These are phyloP conservation scores for Glonium stellatum DNA, from an alignment of 495 filamentous ascomycete genomes.

Conservation along the genomic window DNA sequence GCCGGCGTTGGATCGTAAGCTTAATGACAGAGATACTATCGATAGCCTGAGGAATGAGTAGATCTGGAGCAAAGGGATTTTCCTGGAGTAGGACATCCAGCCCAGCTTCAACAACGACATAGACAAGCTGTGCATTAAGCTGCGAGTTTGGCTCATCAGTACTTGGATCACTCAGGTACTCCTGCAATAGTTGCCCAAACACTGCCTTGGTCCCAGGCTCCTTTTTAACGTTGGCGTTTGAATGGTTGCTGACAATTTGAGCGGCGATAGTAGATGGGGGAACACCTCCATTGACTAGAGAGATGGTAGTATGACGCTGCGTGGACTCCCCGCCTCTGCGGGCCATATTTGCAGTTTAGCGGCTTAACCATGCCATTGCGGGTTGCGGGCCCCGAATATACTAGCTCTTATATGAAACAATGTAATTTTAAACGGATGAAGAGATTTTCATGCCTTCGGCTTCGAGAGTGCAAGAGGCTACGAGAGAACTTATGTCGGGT, in stretches of 20 bases:
- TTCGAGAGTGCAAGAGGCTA: too few relatives aligned
- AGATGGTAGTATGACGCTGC: constrained; percentile 11
- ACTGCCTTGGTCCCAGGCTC: constrained; percentile 45
- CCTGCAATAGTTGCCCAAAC: constrained; percentile 58
- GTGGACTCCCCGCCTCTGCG: constrained; percentile 24
- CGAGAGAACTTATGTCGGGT: too few relatives aligned
- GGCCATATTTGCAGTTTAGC: constrained; percentile 17
- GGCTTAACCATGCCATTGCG: constrained; percentile 10
- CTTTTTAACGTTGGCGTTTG: constrained; percentile 35
- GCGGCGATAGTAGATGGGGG: constrained; percentile 48
- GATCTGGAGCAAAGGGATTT: constrained; percentile 52
- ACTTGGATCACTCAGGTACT: constrained; percentile 48
- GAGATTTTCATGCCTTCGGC: not conserved
- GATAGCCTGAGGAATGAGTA: constrained; percentile 50
- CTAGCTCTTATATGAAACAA: not conserved
- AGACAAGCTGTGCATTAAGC: constrained; percentile 75
- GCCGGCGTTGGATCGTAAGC: constrained; percentile 64
- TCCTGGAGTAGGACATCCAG: constrained; percentile 56
- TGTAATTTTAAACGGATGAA: not conserved
- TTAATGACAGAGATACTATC: constrained; percentile 69
- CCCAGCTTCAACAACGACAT: constrained; percentile 73
- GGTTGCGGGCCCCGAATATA: not conserved
- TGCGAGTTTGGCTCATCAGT: constrained; percentile 55
- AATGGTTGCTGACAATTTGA: constrained; percentile 45
- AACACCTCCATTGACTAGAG: constrained; percentile 17